phyloP scores from a whole-genome alignment of 345 rosid genomes.

The Syzygium jambos region DNA sequence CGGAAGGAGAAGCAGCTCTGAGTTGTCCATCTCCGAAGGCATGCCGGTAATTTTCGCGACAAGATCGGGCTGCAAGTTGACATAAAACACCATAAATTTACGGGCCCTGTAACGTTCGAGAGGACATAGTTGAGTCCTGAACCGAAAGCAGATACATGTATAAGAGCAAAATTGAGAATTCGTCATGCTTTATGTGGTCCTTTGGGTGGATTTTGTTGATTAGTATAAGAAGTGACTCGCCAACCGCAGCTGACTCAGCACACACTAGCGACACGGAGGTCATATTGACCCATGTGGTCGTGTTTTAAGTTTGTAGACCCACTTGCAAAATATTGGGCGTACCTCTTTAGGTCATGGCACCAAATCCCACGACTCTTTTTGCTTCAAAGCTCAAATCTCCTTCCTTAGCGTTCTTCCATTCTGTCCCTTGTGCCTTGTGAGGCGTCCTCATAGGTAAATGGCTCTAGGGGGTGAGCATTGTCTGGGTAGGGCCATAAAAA shows the following conservation, averaged over 20 bases:
- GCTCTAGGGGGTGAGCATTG: no score
- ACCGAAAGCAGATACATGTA: background rate
- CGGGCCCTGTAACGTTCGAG: background rate
- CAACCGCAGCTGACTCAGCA: background rate
- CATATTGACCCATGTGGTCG: background rate
- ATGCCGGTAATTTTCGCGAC: constrained; percentile 65
- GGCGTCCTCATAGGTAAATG: background rate
- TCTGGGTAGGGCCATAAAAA: no score
- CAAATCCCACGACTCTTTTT: background rate
- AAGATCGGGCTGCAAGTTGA: constrained; percentile 47
- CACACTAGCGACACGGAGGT: background rate
- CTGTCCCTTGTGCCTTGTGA: background rate
- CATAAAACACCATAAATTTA: background rate
- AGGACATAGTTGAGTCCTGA: background rate
- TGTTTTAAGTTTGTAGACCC: background rate
- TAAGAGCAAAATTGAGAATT: background rate
- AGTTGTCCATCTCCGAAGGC: constrained; percentile 67
- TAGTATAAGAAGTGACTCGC: background rate
- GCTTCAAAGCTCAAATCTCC: background rate
- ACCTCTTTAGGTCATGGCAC: background rate
- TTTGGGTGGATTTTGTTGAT: background rate
- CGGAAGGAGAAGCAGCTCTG: constrained; percentile 44
- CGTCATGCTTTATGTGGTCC: background rate
- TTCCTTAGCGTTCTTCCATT: background rate
- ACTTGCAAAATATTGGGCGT: background rate